Conservation (phyloP, 164 flowering plant species). For the Dillenia turbinata region DNA sequence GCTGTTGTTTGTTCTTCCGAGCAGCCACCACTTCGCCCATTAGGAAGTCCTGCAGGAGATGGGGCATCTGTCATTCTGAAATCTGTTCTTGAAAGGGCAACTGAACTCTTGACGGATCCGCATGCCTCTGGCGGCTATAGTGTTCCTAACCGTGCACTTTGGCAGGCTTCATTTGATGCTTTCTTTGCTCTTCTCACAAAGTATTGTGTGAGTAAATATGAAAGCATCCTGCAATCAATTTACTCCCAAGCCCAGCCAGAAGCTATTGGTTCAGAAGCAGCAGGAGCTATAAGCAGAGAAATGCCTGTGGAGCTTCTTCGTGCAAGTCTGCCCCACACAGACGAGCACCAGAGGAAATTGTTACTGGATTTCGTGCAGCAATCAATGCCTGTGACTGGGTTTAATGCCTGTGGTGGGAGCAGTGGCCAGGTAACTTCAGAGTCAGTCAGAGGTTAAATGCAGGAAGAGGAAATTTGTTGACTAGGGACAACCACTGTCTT, state of each 20-base stretch:
- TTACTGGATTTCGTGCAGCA: conserved; percentile 74
- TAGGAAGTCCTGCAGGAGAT: conserved; percentile 87
- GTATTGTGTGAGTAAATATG: conserved; percentile 79
- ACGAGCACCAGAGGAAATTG: conserved; percentile 68
- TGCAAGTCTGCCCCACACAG: conserved; percentile 86
- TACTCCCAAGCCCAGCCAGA: conserved; percentile 33
- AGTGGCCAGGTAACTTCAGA: conserved; percentile 34
- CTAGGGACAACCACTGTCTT: background rate
- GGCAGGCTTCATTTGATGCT: conserved; percentile 95
- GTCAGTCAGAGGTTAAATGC: conserved; percentile 31
- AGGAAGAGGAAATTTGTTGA: background rate
- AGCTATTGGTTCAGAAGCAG: conserved; percentile 46
- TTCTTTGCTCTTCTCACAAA: conserved; percentile 76
- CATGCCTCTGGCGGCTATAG: conserved; percentile 46
- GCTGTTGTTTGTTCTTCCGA: conserved; percentile 92
- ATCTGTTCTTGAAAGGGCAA: conserved; percentile 81
- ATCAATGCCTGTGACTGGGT: conserved; percentile 59
- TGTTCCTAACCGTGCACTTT: conserved; percentile 48
- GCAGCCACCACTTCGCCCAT: conserved; percentile 92
- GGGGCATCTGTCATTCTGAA: conserved; percentile 72
- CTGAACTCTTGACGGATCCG: conserved; percentile 62
- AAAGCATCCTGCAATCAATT: conserved; percentile 62
- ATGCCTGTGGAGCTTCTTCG: conserved; percentile 90
- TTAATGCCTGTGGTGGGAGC: conserved; percentile 30
- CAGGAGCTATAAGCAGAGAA: conserved; percentile 65